These are phyloP conservation scores for Posidonia australis DNA, from an alignment of 106 monocot species.

Conservation along the genomic window DNA sequence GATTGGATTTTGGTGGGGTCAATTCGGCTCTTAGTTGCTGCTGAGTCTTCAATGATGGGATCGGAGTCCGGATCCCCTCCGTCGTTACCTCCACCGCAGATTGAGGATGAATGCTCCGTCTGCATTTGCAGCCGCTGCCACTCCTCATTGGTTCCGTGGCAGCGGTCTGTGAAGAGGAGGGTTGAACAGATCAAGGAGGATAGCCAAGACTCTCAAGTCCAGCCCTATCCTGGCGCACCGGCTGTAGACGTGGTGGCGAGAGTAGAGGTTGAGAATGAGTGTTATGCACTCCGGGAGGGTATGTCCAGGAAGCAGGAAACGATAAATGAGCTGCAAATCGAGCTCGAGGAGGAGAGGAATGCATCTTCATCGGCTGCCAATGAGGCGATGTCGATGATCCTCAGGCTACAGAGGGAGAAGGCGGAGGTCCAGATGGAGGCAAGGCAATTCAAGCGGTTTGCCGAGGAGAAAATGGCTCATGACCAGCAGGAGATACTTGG, in stretches of 20 bases:
- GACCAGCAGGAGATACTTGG: conserved; percentile 37
- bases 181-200: conserved; percentile 4
- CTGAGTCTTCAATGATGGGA: background rate
- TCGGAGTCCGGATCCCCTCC: background rate
- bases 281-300: conserved; percentile 30
- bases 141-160: background rate
- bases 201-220: background rate
- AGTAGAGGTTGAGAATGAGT: conserved; percentile 31
- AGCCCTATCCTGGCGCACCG: background rate
- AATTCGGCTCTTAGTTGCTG: too few relatives aligned
- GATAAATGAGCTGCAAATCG: conserved; percentile 24
- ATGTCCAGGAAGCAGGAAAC: conserved; percentile 24
- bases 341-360: conserved; percentile 44
- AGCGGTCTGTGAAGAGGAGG: conserved; percentile 30
- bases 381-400: conserved; percentile 59
- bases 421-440: conserved; percentile 47
- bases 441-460: conserved; percentile 36
- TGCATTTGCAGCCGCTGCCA: conserved; percentile 9
- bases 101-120: background rate
- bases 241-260: conserved; percentile 5
- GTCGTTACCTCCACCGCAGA: background rate
- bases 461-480: conserved; percentile 46
- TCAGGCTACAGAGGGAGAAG: conserved; percentile 52
- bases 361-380: conserved; percentile 33
- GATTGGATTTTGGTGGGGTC: too few relatives aligned